Evolutionary conservation across 139 green algal species (phyloP), one percentile per base, ranked within the genome.

Genomic region (Chlamydomonas sp.): DNA sequence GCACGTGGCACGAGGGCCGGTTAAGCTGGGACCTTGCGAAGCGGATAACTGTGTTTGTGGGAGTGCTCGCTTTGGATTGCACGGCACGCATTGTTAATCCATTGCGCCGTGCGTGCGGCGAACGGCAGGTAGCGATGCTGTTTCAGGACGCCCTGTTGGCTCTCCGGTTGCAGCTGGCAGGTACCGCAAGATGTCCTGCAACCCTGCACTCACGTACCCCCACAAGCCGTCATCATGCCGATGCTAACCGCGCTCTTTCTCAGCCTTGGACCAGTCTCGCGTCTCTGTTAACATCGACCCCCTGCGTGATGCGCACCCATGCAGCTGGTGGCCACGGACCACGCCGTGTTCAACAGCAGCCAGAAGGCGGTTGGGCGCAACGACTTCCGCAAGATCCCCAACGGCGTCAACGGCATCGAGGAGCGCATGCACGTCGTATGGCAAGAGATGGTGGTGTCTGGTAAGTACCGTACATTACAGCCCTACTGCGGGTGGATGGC

Each of bases 391-490:
- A 66, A 93, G 58, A 98, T 99, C 49, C 97, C 97, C 7, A 99
- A 99, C 88, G 97, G 97, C 31, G 96, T 99, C 58, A 98, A 99
- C 80, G 97, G 97, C 61, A 96, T 99, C 8, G 96, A 99, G 92
- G 97, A 99, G 93, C 91, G 97, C 61, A 91, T 99, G 93, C 95
- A 98, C 83, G 94, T 98, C 71, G 93, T 95, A 31, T 99, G 96
- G 96, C 86, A 98, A 74, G 93, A 95, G 73, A 94, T 99, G 90
- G 95, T 98, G 16, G 92, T 94, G 80, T 93, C 95, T n/a, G 97
- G 97, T 92, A 77, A 60, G 85, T 58, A 17, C 31, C n/a, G 16
- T 18, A 17, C 69, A 15, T 62, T 8, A 14, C 12, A 71, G 66
- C 12, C 12, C 12, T 1, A 71, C 12, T 14, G 14, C 10, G 14